These are phyloP conservation scores for Bretziella fagacearum DNA, from an alignment of 2,329 filamentous ascomycete species.

Conservation along the genomic window DNA sequence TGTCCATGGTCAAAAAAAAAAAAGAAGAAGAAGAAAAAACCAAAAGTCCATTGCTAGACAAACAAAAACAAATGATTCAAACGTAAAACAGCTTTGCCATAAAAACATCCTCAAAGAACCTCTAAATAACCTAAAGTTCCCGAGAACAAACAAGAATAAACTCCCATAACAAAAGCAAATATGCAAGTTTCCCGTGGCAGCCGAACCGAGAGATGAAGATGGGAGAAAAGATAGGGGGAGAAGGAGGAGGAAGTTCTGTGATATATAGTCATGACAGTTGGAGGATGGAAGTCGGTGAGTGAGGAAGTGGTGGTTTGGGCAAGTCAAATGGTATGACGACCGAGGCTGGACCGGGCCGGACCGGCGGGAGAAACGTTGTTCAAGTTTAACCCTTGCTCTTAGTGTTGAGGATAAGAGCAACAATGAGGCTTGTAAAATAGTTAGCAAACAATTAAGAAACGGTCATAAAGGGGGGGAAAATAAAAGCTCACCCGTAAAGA, in stretches of 20 bases:
- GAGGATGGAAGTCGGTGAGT: no score
- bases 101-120: background rate
- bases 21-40: background rate
- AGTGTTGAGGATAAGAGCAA: slow-evolving; percentile 83
- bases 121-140: background rate
- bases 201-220: no score
- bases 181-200: background rate
- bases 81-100: background rate
- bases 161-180: background rate
- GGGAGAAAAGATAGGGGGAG: no score
- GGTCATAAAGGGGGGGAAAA: background rate
- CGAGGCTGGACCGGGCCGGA: no score
- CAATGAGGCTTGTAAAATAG: slow-evolving; percentile 51
- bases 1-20: background rate
- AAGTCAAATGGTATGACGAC: no score
- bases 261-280: no score
- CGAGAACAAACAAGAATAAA: background rate
- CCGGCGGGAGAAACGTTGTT: background rate
- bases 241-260: no score
- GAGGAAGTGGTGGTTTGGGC: no score
- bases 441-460: background rate
- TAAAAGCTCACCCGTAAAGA: slow-evolving; percentile 65
- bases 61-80: background rate
- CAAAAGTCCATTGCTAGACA: no score
- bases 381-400: slow-evolving; percentile 47